Evolutionary conservation across 345 rosid genomes (phyloP).

Genomic region (Rubroshorea leprosula): DNA sequence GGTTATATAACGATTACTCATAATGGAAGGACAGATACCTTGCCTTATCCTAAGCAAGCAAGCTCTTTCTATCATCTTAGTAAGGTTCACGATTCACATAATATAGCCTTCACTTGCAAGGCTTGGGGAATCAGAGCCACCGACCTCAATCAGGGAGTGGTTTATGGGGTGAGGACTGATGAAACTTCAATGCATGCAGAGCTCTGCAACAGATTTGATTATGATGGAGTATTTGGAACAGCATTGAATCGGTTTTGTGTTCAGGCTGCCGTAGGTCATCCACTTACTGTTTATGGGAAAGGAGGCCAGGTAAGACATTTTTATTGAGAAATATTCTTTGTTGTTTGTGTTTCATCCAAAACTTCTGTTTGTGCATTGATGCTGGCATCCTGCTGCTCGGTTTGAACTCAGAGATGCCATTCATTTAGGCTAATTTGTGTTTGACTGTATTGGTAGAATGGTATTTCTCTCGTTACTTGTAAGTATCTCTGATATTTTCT

Average conservation of each 20-base stretch:
- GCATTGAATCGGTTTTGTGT: slow-evolving; percentile 93
- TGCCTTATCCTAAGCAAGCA: slow-evolving; percentile 97
- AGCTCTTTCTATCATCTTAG: slow-evolving; percentile 99
- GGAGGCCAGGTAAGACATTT: slow-evolving; percentile 79
- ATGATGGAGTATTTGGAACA: slow-evolving; percentile 94
- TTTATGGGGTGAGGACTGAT: slow-evolving; percentile 86
- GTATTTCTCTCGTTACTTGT: neutral
- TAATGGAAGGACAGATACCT: slow-evolving; percentile 86
- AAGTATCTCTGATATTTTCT: neutral
- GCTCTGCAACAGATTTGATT: slow-evolving; percentile 74
- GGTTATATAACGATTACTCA: slow-evolving; percentile 91
- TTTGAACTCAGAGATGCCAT: no score
- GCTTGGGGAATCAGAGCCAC: slow-evolving; percentile 99
- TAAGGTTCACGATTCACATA: slow-evolving; percentile 92
- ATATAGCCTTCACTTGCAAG: slow-evolving; percentile 96
- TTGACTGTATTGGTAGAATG: no score
- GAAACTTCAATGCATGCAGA: slow-evolving; percentile 93
- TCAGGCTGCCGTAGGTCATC: slow-evolving; percentile 95
- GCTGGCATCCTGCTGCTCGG: neutral
- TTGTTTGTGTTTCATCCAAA: neutral
- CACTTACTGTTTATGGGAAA: slow-evolving; percentile 93
- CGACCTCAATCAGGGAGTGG: slow-evolving; percentile 96
- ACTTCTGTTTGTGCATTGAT: neutral
- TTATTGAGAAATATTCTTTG: neutral
- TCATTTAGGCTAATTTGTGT: neutral